Base-by-base conservation (phyloP, 768 basidiomycete species). In the Suillus cothurnatus region DNA sequence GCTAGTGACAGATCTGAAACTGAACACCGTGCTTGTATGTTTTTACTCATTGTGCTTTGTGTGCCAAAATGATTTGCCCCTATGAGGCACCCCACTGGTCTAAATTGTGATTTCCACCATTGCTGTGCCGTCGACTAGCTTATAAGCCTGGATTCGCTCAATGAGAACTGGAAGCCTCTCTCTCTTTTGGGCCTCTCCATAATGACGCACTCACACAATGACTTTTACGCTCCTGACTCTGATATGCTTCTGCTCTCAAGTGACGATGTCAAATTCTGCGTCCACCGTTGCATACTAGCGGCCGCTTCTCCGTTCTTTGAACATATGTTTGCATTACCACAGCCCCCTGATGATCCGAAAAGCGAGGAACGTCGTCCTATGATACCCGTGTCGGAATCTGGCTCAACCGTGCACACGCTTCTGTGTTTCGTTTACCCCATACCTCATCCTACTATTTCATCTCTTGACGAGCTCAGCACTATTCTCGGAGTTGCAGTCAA, bases 251-350 rank as follows among this genome's bases (percentile, higher is more conserved):
- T 90, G 64, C 78, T 83, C 23, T 84, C 87, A 0, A 72, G 72
- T 65, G 70, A 74, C 61, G 74, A 71, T 6, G 77, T 81, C 60
- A 81, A 86, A 68, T 90, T 91, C 71, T 82, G 78, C 49, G 84
- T 87, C 38, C 90, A 90, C 75, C 81, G 81, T 66, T 84, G 82
- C 73, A 82, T 92, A 66, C 83, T 93, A 57, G 77, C 84, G 14
- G 79, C 81, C 6, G 87, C 88, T 1, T 92, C 91, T 6, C 81
- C 86, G 2, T 88, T 92, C 76, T 93, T 92, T 75, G 72, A 75
- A 61, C 84, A 88, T 63, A 86, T 91, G 87, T 88, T 92, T 71
- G 74, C 84, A 26, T 77, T 91, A 21, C 88, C 90, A 6, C 89
- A 90, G 67, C 76, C 81, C 14, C 66, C 69, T 49, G 53, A 75